These are phyloP conservation scores for Baffinella frigidus DNA, from an alignment of 208 protist species.

Conservation along the genomic window DNA sequence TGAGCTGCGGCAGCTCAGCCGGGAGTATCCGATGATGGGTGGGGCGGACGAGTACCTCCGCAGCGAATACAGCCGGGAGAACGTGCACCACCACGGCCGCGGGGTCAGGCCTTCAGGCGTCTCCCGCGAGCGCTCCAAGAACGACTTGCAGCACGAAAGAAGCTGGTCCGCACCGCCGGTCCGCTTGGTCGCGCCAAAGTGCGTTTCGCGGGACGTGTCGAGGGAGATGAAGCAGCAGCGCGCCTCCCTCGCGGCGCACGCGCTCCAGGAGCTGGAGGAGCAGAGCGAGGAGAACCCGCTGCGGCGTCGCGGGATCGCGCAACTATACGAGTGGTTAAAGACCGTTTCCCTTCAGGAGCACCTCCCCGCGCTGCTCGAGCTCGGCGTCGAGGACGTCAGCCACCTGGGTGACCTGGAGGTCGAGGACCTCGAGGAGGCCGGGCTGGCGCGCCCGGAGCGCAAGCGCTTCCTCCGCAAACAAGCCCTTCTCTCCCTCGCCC, in stretches of 20 bases:
- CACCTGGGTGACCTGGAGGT: background rate
- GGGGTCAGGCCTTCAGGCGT: too few relatives aligned
- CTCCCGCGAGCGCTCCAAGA: background rate
- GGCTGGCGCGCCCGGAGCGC: background rate
- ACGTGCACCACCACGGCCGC: too few relatives aligned
- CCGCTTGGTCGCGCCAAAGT: background rate
- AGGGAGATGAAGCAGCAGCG: background rate
- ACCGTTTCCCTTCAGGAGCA: background rate
- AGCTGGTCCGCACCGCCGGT: background rate
- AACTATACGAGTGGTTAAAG: background rate
- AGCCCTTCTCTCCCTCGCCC: background rate
- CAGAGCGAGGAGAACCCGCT: background rate
- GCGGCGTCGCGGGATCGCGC: background rate
- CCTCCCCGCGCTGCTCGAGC: background rate
- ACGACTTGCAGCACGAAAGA: background rate
- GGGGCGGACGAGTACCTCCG: too few relatives aligned
- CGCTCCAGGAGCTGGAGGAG: background rate
- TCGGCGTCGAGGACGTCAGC: background rate
- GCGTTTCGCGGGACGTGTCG: background rate
- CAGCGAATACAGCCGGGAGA: background rate
- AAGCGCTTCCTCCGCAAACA: slow-evolving; percentile 1
- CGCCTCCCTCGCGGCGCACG: background rate
- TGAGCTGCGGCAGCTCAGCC: too few relatives aligned
- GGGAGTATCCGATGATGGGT: too few relatives aligned
- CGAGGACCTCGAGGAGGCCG: background rate